phyloP scores from a whole-genome alignment of 805 yeast genomes.

The Myxozyma neglecta region DNA sequence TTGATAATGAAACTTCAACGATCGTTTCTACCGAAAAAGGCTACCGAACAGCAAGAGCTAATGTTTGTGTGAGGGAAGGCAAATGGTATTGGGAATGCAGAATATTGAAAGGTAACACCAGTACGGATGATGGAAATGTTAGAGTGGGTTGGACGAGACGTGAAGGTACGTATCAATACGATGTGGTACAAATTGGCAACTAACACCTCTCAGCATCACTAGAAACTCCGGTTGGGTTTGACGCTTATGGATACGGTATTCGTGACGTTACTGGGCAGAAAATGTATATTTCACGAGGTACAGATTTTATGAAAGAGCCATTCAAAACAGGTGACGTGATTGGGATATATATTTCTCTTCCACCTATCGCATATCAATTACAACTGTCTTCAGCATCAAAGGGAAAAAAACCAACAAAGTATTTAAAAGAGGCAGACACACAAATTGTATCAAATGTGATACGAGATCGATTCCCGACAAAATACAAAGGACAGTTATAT shows the following conservation, averaged over 20 bases:
- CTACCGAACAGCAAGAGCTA: slow-evolving; percentile 77
- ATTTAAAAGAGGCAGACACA: neutral
- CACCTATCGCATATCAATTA: slow-evolving; percentile 42
- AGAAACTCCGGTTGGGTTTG: slow-evolving; percentile 95
- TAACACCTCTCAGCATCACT: slow-evolving; percentile 53
- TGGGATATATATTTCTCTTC: slow-evolving; percentile 74
- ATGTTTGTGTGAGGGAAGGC: slow-evolving; percentile 76
- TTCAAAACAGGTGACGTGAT: slow-evolving; percentile 76
- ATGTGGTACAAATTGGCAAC: too few relatives aligned
- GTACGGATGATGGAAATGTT: slow-evolving; percentile 53
- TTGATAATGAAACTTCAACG: slow-evolving; percentile 40
- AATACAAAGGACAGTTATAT: slow-evolving; percentile 71
- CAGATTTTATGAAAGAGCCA: slow-evolving; percentile 54
- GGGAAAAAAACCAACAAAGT: slow-evolving; percentile 1
- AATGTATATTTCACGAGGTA: slow-evolving; percentile 72
- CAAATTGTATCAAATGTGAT: slow-evolving; percentile 46
- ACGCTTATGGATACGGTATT: slow-evolving; percentile 89
- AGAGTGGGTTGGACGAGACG: slow-evolving; percentile 80
- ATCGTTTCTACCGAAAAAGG: slow-evolving; percentile 64
- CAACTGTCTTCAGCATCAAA: neutral
- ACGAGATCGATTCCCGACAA: slow-evolving; percentile 85
- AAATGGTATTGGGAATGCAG: slow-evolving; percentile 75
- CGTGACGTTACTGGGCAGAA: slow-evolving; percentile 76
- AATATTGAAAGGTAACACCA: slow-evolving; percentile 45
- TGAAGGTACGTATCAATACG: slow-evolving; percentile 44